Conservation (phyloP, 768 basidiomycete genomes). For the Rhizopogon roseolus region DNA sequence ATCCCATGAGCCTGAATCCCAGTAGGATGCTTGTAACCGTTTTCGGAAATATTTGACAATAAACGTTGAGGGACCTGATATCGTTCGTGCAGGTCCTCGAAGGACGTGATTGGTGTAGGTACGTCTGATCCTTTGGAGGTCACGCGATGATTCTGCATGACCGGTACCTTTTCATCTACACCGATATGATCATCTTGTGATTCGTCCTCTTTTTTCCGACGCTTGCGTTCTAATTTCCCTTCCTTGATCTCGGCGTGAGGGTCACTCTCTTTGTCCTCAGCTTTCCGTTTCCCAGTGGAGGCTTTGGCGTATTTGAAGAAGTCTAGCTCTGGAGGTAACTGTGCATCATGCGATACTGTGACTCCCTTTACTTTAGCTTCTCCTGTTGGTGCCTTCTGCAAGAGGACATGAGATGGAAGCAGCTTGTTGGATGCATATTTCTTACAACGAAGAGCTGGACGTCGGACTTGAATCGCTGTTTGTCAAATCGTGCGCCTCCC, state of each 20-base stretch:
- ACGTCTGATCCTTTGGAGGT: constrained; percentile 69
- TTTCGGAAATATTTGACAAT: constrained; percentile 55
- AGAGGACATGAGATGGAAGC: background rate
- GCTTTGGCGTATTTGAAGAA: constrained; percentile 86
- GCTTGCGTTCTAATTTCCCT: constrained; percentile 19
- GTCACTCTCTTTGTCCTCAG: constrained; percentile 11
- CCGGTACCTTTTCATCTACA: constrained; percentile 16
- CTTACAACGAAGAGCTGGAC: constrained; percentile 65
- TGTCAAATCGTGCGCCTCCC: constrained; percentile 81
- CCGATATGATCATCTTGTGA: constrained; percentile 19
- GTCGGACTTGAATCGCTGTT: constrained; percentile 64
- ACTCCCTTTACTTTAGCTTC: constrained; percentile 18
- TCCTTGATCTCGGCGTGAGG: constrained; percentile 8
- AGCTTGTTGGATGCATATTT: background rate
- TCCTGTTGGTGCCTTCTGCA: constrained; percentile 21
- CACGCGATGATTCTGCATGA: constrained; percentile 54
- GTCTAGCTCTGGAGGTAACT: constrained; percentile 76
- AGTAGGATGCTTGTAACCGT: constrained; percentile 66
- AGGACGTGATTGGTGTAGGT: constrained; percentile 53
- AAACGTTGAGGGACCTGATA: constrained; percentile 58
- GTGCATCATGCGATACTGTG: constrained; percentile 29
- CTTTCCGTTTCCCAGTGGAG: constrained; percentile 49
- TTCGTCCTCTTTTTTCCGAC: constrained; percentile 21
- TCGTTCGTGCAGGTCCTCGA: constrained; percentile 53
- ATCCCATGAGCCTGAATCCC: constrained; percentile 78